A percentile compares a stretch with the other conserved stretches of the same genome.
Evolutionary conservation across 1,139 yeast genomes (phyloP).

Genomic region (Geotrichum bryndzae): DNA sequence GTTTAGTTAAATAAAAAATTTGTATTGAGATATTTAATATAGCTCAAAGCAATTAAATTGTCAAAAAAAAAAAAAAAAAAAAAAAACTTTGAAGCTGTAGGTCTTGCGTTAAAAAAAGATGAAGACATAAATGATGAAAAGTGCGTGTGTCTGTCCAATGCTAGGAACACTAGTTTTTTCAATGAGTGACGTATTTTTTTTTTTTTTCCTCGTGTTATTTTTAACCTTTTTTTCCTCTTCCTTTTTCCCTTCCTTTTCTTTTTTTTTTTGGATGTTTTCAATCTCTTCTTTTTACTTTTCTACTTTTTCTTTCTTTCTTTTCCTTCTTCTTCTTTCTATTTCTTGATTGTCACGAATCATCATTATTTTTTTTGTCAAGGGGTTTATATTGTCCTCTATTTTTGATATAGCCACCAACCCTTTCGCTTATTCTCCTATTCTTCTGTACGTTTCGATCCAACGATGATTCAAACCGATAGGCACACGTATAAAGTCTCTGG

Average conservation of each 20-base stretch:
- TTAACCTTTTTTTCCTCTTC: background rate
- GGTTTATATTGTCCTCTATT: background rate
- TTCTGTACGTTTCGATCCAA: background rate
- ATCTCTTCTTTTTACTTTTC: background rate
- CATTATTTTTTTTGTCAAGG: background rate
- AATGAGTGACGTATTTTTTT: background rate
- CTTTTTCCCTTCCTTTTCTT: background rate
- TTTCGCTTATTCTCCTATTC: background rate
- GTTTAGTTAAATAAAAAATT: no score
- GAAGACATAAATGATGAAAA: no score
- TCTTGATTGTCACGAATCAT: background rate
- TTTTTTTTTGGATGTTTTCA: background rate
- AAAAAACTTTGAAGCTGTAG: no score
- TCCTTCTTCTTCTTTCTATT: background rate
- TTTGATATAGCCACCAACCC: background rate
- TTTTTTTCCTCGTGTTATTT: background rate
- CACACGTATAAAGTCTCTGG: conserved; percentile 20
- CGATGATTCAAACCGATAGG: conserved; percentile 14
- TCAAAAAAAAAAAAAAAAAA: no score
- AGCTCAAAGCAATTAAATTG: no score
- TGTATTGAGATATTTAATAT: no score
- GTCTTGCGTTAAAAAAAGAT: no score
- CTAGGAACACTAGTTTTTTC: no score
- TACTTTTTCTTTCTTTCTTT: background rate
- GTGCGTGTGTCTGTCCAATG: no score